These are phyloP conservation scores for Pleomassaria siparia DNA, from an alignment of 2,329 filamentous ascomycete genomes.

Conservation along the genomic window DNA sequence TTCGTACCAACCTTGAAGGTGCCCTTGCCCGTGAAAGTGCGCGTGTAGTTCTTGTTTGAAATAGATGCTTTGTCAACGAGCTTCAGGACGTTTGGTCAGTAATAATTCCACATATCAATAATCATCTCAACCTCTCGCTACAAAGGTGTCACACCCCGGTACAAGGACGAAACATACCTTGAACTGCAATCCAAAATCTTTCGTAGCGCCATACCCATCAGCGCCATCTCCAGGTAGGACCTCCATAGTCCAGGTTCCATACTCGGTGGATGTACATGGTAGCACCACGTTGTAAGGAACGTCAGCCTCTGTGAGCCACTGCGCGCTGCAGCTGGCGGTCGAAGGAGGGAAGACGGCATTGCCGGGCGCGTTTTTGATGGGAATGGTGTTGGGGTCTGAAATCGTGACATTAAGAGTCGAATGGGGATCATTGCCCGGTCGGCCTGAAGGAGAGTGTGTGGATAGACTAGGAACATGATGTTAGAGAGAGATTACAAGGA, in stretches of 20 bases:
- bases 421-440: slow-evolving; percentile 13
- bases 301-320: slow-evolving; percentile 3
- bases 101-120: not conserved
- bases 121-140: not conserved
- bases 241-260: slow-evolving; percentile 6
- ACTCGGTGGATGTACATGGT: slow-evolving; percentile 4
- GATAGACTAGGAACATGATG: not conserved
- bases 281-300: not conserved
- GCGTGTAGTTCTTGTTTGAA: not conserved
- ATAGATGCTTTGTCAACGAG: slow-evolving; percentile 2
- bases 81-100: not conserved
- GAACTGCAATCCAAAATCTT: slow-evolving; percentile 10
- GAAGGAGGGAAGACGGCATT: slow-evolving; percentile 3
- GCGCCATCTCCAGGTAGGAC: not conserved
- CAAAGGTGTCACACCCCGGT: not conserved
- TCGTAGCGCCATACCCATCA: not conserved
- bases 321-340: slow-evolving; percentile 2
- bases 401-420: slow-evolving; percentile 11
- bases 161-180: not conserved
- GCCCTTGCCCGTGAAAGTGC: slow-evolving; percentile 6
- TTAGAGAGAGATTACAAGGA: not conserved
- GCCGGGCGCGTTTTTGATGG: not conserved
- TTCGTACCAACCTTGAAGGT: slow-evolving; percentile 11
- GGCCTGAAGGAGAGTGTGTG: slow-evolving; percentile 15
- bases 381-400: slow-evolving; percentile 6